A percentile compares a stretch with the other conserved stretches of the same genome.
phyloP scores from a whole-genome alignment of 345 rosid genomes.

The Moricandia moricandioides region DNA sequence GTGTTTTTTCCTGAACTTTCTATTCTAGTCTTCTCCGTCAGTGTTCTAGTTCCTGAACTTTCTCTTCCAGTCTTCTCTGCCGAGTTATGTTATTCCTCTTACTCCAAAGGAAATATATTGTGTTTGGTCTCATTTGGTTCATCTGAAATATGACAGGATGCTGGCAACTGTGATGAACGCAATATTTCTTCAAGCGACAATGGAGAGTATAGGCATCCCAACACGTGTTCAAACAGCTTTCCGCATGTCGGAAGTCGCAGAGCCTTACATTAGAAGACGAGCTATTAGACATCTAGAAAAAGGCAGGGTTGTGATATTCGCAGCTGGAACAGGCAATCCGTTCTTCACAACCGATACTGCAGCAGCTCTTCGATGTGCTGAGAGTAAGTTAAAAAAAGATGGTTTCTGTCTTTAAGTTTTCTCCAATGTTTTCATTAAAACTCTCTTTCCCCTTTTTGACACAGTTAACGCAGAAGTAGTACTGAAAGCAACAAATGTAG shows the following conservation, averaged over 20 bases:
- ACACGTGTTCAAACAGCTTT: constrained; percentile 94
- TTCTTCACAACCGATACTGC: constrained; percentile 98
- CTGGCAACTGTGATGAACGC: constrained; percentile 98
- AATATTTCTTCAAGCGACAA: constrained; percentile 90
- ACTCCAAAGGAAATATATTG: background rate
- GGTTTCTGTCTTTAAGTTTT: background rate
- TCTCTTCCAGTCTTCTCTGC: background rate
- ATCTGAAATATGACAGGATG: constrained; percentile 52
- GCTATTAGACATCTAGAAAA: constrained; percentile 92
- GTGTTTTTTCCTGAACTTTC: background rate
- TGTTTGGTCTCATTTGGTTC: constrained; percentile 7
- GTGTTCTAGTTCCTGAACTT: background rate
- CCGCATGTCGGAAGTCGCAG: constrained; percentile 95
- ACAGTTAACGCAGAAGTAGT: constrained; percentile 94
- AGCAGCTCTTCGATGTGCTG: constrained; percentile 95
- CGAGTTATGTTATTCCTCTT: background rate
- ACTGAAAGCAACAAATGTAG: constrained; percentile 88
- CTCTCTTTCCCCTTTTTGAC: background rate
- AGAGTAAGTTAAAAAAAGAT: constrained; percentile 53
- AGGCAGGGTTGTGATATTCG: constrained; percentile 97
- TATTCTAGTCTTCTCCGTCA: background rate
- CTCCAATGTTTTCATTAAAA: background rate
- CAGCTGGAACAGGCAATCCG: constrained; percentile 96
- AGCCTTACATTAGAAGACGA: constrained; percentile 86
- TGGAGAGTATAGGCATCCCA: constrained; percentile 96